Conservation (phyloP, 345 rosid species). For the Adansonia digitata region DNA sequence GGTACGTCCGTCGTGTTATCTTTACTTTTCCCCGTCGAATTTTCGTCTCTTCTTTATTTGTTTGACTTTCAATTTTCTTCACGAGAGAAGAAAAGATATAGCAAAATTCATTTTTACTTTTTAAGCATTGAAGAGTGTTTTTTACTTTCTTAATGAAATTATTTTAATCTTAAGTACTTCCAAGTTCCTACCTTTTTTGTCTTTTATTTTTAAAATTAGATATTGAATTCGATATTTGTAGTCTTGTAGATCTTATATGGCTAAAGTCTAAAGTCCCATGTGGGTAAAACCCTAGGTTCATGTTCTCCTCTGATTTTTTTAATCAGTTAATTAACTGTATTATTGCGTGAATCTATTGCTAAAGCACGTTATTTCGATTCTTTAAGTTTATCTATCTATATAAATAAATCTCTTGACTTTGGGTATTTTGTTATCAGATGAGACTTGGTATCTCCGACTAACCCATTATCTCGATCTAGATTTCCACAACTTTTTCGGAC, state of each 20-base stretch:
- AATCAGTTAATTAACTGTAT: constrained; percentile 22
- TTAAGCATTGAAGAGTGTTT: not conserved
- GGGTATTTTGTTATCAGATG: constrained; percentile 24
- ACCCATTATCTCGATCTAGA: constrained; percentile 16
- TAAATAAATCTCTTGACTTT: not conserved
- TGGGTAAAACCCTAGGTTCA: constrained; percentile 18
- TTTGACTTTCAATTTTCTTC: not conserved
- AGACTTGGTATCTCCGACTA: constrained; percentile 26
- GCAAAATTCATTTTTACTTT: not conserved
- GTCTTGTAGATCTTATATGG: constrained; percentile 21
- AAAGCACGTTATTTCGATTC: constrained; percentile 34
- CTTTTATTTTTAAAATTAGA: not conserved
- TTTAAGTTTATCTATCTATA: not conserved
- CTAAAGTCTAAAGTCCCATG: constrained; percentile 13
- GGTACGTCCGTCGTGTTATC: constrained; percentile 6
- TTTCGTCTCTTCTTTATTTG: not conserved
- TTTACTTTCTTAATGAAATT: not conserved
- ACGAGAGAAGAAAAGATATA: not conserved
- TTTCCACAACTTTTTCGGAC: not conserved
- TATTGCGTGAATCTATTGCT: constrained; percentile 21
- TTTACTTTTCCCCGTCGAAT: not conserved
- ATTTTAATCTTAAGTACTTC: not conserved
- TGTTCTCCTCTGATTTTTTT: constrained; percentile 14
- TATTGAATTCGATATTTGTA: constrained; percentile 9
- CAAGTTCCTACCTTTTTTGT: not conserved